Evolutionary conservation across 305 asterid species (phyloP).

Genomic region (Fraxinus baroniana): DNA sequence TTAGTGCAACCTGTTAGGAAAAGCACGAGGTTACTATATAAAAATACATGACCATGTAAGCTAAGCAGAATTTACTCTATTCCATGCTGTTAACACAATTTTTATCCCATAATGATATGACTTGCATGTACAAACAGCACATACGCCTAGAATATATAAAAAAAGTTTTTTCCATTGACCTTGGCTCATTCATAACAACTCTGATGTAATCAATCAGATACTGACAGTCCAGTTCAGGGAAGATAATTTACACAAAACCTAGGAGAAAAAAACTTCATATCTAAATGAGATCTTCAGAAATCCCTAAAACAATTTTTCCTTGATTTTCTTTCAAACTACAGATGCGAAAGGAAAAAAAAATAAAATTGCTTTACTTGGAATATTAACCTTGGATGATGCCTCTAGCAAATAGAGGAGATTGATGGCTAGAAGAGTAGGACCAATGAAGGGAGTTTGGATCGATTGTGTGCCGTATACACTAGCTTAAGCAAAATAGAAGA

Average conservation of each 20-base stretch:
- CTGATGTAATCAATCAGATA: not conserved
- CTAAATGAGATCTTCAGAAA: not conserved
- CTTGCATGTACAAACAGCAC: not conserved
- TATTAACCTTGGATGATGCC: not conserved
- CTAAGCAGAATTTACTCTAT: not conserved
- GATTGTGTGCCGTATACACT: not conserved
- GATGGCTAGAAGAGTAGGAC: not conserved
- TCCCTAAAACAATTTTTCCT: not conserved
- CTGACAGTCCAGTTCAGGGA: not conserved
- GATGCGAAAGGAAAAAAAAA: not conserved
- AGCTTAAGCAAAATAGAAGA: not conserved
- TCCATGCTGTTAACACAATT: not conserved
- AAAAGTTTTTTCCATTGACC: not conserved
- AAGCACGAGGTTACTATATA: not conserved
- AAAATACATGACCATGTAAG: not conserved
- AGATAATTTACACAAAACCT: not conserved
- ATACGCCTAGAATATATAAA: not conserved
- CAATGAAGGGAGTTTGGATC: not conserved
- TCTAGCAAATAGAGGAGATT: not conserved
- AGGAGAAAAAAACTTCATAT: not conserved
- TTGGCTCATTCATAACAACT: not conserved
- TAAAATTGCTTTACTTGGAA: not conserved
- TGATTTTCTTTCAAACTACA: not conserved
- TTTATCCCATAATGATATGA: not conserved
- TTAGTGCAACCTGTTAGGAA: not conserved